Percentiles rank a stretch among this genome's conserved stretches.
Evolutionary conservation across 2,329 filamentous ascomycete genomes (phyloP).

Genomic region (Sporothrix protearum): DNA sequence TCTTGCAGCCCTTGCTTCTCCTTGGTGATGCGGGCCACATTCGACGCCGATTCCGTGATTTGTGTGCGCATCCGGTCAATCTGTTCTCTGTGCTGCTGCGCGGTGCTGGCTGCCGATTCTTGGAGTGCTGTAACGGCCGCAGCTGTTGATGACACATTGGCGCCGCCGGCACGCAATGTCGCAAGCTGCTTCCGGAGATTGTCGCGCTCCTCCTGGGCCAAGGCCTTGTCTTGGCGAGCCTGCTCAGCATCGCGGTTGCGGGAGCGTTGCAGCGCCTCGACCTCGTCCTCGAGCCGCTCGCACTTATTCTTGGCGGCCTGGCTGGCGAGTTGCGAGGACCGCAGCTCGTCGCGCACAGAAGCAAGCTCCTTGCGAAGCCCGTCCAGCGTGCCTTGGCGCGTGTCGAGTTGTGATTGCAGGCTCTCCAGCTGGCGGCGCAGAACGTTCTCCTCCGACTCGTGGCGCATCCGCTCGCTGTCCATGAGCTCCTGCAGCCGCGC

Average conservation of each 20-base stretch:
- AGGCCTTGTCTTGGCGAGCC: constrained; percentile 47
- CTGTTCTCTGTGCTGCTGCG: constrained; percentile 40
- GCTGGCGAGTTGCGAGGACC: constrained; percentile 62
- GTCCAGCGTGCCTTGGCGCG: constrained; percentile 62
- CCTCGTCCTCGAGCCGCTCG: constrained; percentile 68
- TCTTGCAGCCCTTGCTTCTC: constrained; percentile 64
- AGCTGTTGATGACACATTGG: constrained; percentile 11
- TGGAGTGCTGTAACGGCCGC: constrained; percentile 31
- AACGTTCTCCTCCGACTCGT: constrained; percentile 66
- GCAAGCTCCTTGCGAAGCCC: constrained; percentile 64
- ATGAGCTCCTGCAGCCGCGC: constrained; percentile 64
- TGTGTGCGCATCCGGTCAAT: constrained; percentile 54
- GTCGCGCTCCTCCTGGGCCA: constrained; percentile 46
- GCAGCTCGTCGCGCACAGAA: constrained; percentile 63
- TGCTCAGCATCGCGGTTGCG: constrained; percentile 63
- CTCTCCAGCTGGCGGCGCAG: constrained; percentile 71
- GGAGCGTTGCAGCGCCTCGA: constrained; percentile 67
- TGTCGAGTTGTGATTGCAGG: constrained; percentile 66
- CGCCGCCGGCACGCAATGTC: constrained; percentile 29
- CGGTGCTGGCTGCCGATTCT: constrained; percentile 29
- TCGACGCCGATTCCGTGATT: constrained; percentile 55
- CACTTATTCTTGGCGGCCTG: constrained; percentile 61
- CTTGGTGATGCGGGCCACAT: constrained; percentile 46
- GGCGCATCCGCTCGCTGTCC: constrained; percentile 67
- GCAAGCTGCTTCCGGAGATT: constrained; percentile 45